These are phyloP conservation scores for Podosphaera fusca DNA, from an alignment of 2,329 filamentous ascomycete species.

Conservation along the genomic window DNA sequence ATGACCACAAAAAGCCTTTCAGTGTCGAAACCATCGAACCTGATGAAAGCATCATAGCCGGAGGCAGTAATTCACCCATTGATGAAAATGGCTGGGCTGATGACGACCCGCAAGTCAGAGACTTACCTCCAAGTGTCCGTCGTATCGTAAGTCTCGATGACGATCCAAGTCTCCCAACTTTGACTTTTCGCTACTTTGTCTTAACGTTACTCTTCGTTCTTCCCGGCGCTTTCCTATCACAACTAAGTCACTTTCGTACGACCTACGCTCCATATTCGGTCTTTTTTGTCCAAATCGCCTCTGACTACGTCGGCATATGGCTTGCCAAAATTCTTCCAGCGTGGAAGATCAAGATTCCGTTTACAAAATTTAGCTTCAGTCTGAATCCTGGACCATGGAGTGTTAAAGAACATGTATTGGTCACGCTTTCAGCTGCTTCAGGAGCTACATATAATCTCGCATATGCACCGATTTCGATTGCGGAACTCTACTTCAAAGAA, in stretches of 20 bases:
- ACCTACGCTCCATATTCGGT: constrained; percentile 2
- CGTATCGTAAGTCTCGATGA: constrained; percentile 1
- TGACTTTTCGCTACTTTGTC: neutral
- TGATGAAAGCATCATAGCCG: neutral
- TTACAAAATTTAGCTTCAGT: constrained; percentile 20
- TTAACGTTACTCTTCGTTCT: neutral
- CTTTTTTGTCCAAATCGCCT: constrained; percentile 5
- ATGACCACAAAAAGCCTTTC: too few species aligned
- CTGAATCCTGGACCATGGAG: constrained; percentile 14
- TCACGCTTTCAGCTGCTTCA: constrained; percentile 25
- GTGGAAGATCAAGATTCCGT: constrained; percentile 21
- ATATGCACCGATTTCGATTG: constrained; percentile 28
- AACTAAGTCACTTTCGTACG: neutral
- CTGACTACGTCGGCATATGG: constrained; percentile 23
- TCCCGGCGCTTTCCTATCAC: constrained; percentile 1
- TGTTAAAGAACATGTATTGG: constrained; percentile 14
- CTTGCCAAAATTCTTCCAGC: constrained; percentile 22
- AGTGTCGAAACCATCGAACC: too few species aligned
- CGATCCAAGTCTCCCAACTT: neutral
- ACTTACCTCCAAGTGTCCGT: neutral
- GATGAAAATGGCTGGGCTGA: neutral
- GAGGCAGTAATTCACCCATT: neutral
- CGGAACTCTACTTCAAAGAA: constrained; percentile 32
- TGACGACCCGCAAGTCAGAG: neutral
- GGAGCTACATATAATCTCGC: constrained; percentile 28